Percentiles rank a stretch among this genome's conserved stretches.
Evolutionary conservation across 129 eudicot species (phyloP).

Genomic region (Dittrichia graveolens): DNA sequence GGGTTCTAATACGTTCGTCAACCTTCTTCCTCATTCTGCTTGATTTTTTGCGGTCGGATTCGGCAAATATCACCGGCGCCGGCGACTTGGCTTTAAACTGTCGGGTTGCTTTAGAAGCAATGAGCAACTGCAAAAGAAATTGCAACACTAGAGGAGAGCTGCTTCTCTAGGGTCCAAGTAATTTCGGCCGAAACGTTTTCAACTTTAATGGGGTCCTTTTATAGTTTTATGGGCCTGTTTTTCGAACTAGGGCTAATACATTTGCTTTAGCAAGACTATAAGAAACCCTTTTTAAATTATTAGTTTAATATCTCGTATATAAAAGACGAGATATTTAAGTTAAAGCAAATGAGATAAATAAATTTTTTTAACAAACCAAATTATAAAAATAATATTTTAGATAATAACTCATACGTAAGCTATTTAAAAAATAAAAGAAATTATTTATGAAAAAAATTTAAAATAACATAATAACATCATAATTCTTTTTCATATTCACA

Average conservation of each 20-base stretch:
- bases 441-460: no score
- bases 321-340: no score
- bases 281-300: no score
- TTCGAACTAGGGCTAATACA: neutral
- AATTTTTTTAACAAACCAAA: no score
- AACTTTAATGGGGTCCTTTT: constrained; percentile 3
- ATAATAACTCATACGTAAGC: no score
- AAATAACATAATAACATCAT: no score
- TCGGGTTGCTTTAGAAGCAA: constrained; percentile 23
- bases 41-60: neutral
- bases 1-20: constrained; percentile 82
- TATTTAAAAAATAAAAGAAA: no score
- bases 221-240: neutral
- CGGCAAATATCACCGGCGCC: constrained; percentile 16
- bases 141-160: neutral
- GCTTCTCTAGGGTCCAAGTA: constrained; percentile 28
- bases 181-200: constrained; percentile 9
- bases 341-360: no score
- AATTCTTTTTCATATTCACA: no score
- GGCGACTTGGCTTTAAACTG: constrained; percentile 23
- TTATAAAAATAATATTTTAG: no score
- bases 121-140: constrained; percentile 1
- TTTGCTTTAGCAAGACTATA: no score
- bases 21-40: constrained; percentile 80
- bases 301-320: no score